Evolutionary conservation across 2,329 filamentous ascomycete species (phyloP).

Genomic region (Colletotrichum musae): DNA sequence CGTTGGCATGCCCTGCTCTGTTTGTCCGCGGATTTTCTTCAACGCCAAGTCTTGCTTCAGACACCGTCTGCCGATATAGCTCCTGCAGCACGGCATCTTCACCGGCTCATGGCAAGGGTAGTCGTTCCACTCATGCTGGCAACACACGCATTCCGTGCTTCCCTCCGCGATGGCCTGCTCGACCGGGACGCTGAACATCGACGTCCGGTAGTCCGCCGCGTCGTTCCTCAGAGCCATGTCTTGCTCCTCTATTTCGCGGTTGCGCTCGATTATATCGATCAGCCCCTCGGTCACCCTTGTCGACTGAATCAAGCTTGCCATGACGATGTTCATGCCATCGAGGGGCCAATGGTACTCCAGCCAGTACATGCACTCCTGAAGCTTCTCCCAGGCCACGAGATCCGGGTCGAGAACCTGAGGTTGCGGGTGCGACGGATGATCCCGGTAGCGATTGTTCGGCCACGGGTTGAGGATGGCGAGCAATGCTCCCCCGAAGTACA

Average conservation of each 20-base stretch:
- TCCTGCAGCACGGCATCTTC: slow-evolving; percentile 24
- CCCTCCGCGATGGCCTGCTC: background rate
- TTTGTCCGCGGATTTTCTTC: slow-evolving; percentile 6
- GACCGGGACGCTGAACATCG: background rate
- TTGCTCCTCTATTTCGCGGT: slow-evolving; percentile 7
- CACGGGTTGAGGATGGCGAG: slow-evolving; percentile 38
- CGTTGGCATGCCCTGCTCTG: background rate
- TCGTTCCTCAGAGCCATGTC: slow-evolving; percentile 18
- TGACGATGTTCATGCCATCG: background rate
- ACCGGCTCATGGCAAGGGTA: slow-evolving; percentile 31
- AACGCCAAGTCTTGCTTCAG: slow-evolving; percentile 26
- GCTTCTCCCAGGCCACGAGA: slow-evolving; percentile 7
- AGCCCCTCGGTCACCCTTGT: background rate
- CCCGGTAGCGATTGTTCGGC: background rate
- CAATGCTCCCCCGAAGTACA: slow-evolving; percentile 17
- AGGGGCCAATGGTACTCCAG: slow-evolving; percentile 32
- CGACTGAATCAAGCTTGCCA: background rate
- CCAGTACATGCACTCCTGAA: slow-evolving; percentile 35
- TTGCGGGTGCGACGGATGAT: slow-evolving; percentile 19
- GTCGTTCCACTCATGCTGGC: slow-evolving; percentile 13
- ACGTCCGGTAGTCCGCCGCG: background rate
- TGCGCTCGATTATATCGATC: slow-evolving; percentile 18
- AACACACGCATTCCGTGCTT: slow-evolving; percentile 2
- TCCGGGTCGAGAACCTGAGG: slow-evolving; percentile 9
- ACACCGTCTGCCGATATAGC: slow-evolving; percentile 25